These are phyloP conservation scores for Fraxinus latifolia DNA, from an alignment of 305 asterid genomes.

Conservation along the genomic window DNA sequence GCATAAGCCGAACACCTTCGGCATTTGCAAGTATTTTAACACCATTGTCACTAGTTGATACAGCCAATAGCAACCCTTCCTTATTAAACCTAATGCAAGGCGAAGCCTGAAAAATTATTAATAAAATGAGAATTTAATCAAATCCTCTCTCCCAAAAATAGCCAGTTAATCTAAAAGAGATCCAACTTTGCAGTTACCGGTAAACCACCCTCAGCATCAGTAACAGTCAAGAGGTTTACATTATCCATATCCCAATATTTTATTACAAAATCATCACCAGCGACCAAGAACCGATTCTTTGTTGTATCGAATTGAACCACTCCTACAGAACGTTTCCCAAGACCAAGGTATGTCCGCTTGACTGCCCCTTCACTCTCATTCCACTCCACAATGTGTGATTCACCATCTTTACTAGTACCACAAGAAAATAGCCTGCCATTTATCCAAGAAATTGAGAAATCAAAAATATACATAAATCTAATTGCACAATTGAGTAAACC, in stretches of 20 bases:
- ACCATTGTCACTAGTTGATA: slow-evolving; percentile 59
- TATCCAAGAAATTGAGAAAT: not conserved
- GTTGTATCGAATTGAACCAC: slow-evolving; percentile 72
- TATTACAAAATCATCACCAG: slow-evolving; percentile 66
- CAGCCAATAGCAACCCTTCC: slow-evolving; percentile 60
- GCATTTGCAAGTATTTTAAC: slow-evolving; percentile 59
- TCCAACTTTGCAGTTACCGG: slow-evolving; percentile 40
- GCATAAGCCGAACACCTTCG: slow-evolving; percentile 42
- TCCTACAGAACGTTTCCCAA: slow-evolving; percentile 52
- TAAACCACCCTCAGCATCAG: slow-evolving; percentile 72
- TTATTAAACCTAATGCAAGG: slow-evolving; percentile 61
- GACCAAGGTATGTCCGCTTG: slow-evolving; percentile 58
- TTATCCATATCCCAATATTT: slow-evolving; percentile 80
- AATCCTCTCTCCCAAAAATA: not conserved
- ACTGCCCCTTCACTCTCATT: slow-evolving; percentile 67
- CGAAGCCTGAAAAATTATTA: slow-evolving; percentile 48
- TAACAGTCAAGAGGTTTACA: slow-evolving; percentile 36
- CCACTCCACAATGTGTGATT: slow-evolving; percentile 68
- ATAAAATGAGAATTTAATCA: slow-evolving; percentile 8
- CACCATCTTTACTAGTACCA: slow-evolving; percentile 71
- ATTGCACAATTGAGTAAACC: not conserved
- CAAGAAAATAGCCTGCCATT: slow-evolving; percentile 62
- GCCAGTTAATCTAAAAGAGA: not conserved
- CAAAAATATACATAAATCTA: not conserved
- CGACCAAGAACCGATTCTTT: slow-evolving; percentile 62